Conservation (phyloP, 495 filamentous ascomycete genomes). For the Tirmania nivea region DNA sequence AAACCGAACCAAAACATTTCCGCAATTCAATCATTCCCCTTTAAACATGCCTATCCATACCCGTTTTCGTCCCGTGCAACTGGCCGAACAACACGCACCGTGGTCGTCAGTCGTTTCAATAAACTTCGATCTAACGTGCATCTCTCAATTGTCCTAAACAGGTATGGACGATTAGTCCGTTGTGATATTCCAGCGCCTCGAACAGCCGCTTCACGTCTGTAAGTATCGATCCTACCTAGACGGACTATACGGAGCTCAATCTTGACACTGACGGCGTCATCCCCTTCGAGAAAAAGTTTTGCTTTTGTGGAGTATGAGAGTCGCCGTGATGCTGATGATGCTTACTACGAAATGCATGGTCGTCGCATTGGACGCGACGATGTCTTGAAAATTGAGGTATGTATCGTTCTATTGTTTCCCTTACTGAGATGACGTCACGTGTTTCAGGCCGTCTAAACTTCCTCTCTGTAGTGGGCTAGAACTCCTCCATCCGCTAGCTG, state of each 20-base stretch:
- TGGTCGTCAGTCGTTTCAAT: constrained; percentile 10
- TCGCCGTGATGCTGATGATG: constrained; percentile 95
- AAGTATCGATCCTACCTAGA: constrained; percentile 27
- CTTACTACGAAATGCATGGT: constrained; percentile 99
- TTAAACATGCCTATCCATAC: constrained; percentile 11
- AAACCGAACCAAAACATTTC: background rate
- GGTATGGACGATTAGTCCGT: constrained; percentile 93
- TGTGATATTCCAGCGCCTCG: constrained; percentile 96
- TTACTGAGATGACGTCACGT: constrained; percentile 8
- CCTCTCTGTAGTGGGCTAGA: constrained; percentile 63
- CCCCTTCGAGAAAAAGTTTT: constrained; percentile 37
- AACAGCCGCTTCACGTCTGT: constrained; percentile 83
- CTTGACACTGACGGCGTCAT: constrained; percentile 15
- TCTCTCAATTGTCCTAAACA: constrained; percentile 25
- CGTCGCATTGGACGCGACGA: constrained; percentile 95
- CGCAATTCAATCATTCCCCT: constrained; percentile 2
- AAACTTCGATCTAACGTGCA: constrained; percentile 9
- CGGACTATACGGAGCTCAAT: constrained; percentile 1
- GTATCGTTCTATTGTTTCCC: constrained; percentile 8
- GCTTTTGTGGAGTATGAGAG: constrained; percentile 99
- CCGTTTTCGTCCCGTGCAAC: constrained; percentile 13
- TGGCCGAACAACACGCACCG: constrained; percentile 16
- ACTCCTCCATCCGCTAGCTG: constrained; percentile 96
- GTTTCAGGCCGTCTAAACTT: background rate
- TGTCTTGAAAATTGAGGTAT: constrained; percentile 89